Evolutionary conservation across 768 basidiomycete genomes (phyloP), one percentile per base, ranked within the genome.

Genomic region (Suillus paluster): DNA sequence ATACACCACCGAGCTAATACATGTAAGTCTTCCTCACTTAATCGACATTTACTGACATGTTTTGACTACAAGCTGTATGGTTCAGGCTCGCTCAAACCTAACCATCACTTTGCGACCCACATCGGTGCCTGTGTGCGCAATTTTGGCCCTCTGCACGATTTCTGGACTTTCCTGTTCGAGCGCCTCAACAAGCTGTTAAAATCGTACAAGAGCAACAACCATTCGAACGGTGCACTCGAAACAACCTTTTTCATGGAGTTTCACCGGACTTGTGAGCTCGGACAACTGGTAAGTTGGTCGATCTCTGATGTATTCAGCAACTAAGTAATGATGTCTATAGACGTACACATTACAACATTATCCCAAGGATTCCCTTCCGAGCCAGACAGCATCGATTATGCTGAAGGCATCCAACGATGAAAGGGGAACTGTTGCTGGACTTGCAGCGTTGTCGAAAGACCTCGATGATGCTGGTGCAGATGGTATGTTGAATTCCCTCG

Each of bases 1-100:
- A 19, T 74, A 75, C 34, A 66, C 66, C 52, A 23, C 15, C 0
- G 69, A 72, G 30, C 60, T 75, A 1, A 54, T 71, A 3, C 55
- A 63, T 56, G 71, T 71, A 30, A 4, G 67, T 61, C 8, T n/a
- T n/a, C n/a, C n/a, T n/a, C n/a, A n/a, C n/a, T n/a, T n/a, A n/a
- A n/a, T n/a, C n/a, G n/a, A n/a, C n/a, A n/a, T n/a, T n/a, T n/a
- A n/a, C n/a, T n/a, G n/a, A n/a, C n/a, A n/a, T n/a, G n/a, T n/a
- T n/a, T n/a, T n/a, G n/a, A n/a, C n/a, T n/a, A n/a, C n/a, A n/a
- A 79, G 77, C 57, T 77, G 1, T 78, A 79, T 53, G 73, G 77
- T 0, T 62, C 65, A 0, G 63, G 57, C 0, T 64, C 69, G 2
- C 70, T 81, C 5, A 65, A 66, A 23, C 79, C 75, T 3, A 81